Evolutionary conservation across 306 rosid genomes (phyloP).

Genomic region (Vicia faba): DNA sequence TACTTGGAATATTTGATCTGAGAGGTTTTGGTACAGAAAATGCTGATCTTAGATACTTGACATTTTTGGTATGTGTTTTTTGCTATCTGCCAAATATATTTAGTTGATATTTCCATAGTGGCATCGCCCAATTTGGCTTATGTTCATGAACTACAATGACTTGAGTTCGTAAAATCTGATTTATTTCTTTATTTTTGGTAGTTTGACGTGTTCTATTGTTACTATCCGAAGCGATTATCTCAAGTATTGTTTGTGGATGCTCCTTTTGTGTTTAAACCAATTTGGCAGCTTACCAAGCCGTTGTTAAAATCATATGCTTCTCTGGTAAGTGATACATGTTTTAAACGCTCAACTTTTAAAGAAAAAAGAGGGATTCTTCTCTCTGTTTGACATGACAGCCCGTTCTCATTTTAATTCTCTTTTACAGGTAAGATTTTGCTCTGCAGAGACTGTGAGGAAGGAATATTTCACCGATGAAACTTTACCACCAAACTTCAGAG

Average conservation of each 20-base stretch:
- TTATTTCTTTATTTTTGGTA: conserved; percentile 43
- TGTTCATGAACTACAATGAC: conserved; percentile 23
- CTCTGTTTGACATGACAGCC: too few species aligned
- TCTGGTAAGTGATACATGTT: conserved; percentile 55
- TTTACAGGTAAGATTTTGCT: conserved; percentile 86
- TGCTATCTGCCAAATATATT: conserved; percentile 23
- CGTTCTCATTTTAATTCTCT: conserved; percentile 28
- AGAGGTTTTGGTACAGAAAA: conserved; percentile 73
- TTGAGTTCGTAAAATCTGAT: conserved; percentile 15
- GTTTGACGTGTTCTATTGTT: conserved; percentile 87
- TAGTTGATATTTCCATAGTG: conserved; percentile 13
- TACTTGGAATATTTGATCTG: conserved; percentile 80
- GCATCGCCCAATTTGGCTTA: neutral
- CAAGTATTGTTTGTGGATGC: conserved; percentile 90
- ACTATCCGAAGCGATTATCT: conserved; percentile 80
- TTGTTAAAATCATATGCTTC: conserved; percentile 80
- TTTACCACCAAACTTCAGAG: conserved; percentile 65
- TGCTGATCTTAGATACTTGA: conserved; percentile 73
- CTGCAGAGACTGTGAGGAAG: conserved; percentile 64
- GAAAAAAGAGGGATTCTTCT: neutral
- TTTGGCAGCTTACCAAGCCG: conserved; percentile 85
- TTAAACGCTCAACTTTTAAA: conserved; percentile 5
- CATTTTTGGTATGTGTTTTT: conserved; percentile 67
- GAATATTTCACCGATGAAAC: conserved; percentile 77
- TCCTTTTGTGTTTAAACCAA: conserved; percentile 83